Evolutionary conservation across 1,284 basidiomycete species (phyloP), one percentile per base, ranked within the genome.

Genomic region (Ganoderma lingzhi): DNA sequence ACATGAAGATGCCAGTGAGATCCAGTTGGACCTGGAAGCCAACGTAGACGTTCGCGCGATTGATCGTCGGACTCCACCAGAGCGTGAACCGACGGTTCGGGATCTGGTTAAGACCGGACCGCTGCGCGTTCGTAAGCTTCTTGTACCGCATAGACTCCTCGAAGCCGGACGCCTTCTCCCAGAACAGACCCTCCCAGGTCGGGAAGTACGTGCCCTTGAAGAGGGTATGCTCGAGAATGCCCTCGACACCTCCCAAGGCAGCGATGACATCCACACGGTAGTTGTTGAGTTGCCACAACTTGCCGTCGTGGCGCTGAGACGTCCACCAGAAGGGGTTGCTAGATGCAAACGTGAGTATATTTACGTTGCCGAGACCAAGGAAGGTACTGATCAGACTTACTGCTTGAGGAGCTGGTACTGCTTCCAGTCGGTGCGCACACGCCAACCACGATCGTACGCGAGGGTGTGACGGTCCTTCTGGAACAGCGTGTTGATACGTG

Each of bases 1-100:
- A 88, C 93, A 95, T 95, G 85, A 95, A 95, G 69, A 95, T 95
- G 79, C 96, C 97, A 32, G 97, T 99, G 73, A 99, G 82, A 86
- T 99, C 97, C 63, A 99, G 89, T 78, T 99, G 98, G 28, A 99
- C 98, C 82, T 99, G 98, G 93, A 99, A 99, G 89, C 97, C 98
- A 79, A 99, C 96, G 79, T 99, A 99, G 81, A 99, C 96, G 79
- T 99, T 99, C 66, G 97, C 96, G 74, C 97, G 94, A 83, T 99
- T 99, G 85, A 99, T 96, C 0, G 95, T 96, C 23, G 96, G 96
- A 78, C 94, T 96, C 97, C 97, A 99, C 98, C 98, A 99, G 6
- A 99, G 87, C 3, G 97, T 99, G 85, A 99, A 99, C n/a, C 97
- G 94, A 90, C 98, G 96, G 81, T 99, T 99, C 8, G 98, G 98